These are phyloP conservation scores for Gynochthodes officinalis DNA, from an alignment of 257 asterid genomes.

Conservation along the genomic window DNA sequence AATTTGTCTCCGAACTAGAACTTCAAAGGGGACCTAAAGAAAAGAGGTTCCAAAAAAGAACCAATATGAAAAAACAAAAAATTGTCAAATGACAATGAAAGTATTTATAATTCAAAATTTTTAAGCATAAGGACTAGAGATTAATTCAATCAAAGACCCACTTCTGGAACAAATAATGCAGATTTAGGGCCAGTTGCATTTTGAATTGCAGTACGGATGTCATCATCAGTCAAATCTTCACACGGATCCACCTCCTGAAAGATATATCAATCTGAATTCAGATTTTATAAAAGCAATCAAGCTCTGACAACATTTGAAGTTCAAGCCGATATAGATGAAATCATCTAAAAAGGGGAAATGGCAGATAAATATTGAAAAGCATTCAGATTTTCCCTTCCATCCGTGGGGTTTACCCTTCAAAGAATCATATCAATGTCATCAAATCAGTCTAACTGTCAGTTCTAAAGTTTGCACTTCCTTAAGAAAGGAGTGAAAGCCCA, in stretches of 20 bases:
- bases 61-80: not conserved
- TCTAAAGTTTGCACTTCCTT: not conserved
- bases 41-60: constrained; percentile 7
- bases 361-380: not conserved
- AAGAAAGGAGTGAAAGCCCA: not conserved
- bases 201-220: constrained; percentile 88
- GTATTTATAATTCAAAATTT: not conserved
- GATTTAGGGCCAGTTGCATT: constrained; percentile 90
- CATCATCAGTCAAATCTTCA: constrained; percentile 87
- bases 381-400: not conserved
- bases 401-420: not conserved
- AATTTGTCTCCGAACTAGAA: constrained; percentile 82
- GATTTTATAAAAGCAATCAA: constrained; percentile 9
- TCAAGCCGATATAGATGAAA: not conserved
- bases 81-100: not conserved
- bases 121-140: not conserved
- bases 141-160: constrained; percentile 32
- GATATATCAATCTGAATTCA: constrained; percentile 21
- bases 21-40: constrained; percentile 90
- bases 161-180: constrained; percentile 89
- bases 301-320: not conserved
- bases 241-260: constrained; percentile 95
- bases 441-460: not conserved
- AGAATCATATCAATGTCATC: no score
- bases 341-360: not conserved